These are phyloP conservation scores for Rhodotorula kratochvilovae DNA, from an alignment of 768 basidiomycete species.

Conservation along the genomic window DNA sequence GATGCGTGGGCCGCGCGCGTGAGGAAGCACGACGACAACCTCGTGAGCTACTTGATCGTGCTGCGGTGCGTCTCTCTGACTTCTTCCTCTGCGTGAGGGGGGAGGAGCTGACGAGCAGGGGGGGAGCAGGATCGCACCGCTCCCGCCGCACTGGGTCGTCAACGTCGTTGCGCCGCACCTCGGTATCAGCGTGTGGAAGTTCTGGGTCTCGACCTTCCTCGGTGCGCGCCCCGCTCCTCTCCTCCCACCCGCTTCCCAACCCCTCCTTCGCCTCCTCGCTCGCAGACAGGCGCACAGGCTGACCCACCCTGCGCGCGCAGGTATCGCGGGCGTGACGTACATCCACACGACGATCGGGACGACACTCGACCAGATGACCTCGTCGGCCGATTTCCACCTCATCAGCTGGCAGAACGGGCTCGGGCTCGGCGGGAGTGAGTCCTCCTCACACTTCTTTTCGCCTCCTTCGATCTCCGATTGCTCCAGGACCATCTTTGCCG, in stretches of 20 bases:
- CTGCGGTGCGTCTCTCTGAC: constrained; percentile 49
- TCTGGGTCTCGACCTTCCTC: constrained; percentile 85
- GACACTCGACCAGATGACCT: constrained; percentile 88
- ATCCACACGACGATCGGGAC: constrained; percentile 85
- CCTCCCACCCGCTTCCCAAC: too few species aligned
- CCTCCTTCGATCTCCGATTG: background rate
- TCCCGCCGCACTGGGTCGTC: constrained; percentile 89
- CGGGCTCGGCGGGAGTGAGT: constrained; percentile 35
- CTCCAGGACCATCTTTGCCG: background rate
- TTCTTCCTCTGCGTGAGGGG: background rate
- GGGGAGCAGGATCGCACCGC: constrained; percentile 68
- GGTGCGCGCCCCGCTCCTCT: constrained; percentile 49
- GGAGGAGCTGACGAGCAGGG: background rate
- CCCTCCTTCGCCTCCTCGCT: background rate
- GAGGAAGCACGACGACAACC: constrained; percentile 68
- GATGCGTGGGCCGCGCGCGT: constrained; percentile 80
- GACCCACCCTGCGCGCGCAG: background rate
- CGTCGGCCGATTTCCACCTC: constrained; percentile 84
- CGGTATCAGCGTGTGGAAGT: constrained; percentile 74
- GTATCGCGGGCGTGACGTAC: constrained; percentile 77
- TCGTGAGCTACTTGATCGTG: constrained; percentile 90
- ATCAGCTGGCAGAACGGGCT: constrained; percentile 49
- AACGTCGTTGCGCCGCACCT: constrained; percentile 90
- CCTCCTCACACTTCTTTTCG: too few species aligned
- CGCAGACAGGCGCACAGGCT: too few species aligned